Conservation (phyloP, 345 rosid species). For the Rhodomyrtus tomentosa region DNA sequence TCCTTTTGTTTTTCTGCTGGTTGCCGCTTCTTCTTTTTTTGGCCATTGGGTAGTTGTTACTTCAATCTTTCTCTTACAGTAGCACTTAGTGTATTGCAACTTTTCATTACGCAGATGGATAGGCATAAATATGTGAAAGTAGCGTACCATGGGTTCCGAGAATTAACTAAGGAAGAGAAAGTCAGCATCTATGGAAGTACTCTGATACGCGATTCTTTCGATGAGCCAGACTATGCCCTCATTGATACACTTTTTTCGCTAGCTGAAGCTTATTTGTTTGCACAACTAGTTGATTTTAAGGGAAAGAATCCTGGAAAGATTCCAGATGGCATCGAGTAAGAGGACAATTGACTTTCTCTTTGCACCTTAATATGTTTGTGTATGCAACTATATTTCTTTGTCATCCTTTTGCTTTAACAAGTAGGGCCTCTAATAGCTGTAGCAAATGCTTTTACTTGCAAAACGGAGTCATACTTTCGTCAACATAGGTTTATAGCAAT, state of each 20-base stretch:
- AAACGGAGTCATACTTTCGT: not conserved
- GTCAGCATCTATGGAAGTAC: constrained; percentile 75
- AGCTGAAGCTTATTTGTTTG: constrained; percentile 94
- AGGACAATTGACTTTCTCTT: not conserved
- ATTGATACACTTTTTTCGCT: constrained; percentile 92
- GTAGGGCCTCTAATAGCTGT: not conserved
- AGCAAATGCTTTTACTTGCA: not conserved
- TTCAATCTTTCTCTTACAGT: not conserved
- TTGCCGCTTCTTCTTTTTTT: not conserved
- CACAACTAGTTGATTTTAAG: constrained; percentile 88
- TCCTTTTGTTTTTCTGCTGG: not conserved
- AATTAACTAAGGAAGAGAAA: constrained; percentile 90
- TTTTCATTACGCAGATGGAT: constrained; percentile 60
- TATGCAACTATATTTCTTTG: not conserved
- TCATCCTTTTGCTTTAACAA: not conserved
- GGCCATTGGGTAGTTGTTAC: not conserved
- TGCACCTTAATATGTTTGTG: not conserved
- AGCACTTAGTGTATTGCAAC: not conserved
- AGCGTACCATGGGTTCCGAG: constrained; percentile 94
- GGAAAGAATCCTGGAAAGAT: constrained; percentile 70
- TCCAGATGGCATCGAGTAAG: constrained; percentile 61
- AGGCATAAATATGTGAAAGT: constrained; percentile 96
- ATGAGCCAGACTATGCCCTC: constrained; percentile 95
- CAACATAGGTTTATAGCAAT: not conserved
- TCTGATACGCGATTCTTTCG: constrained; percentile 76